Evolutionary conservation across 352 stramenopile genomes (phyloP).

Genomic region (Globisporangium parvum): DNA sequence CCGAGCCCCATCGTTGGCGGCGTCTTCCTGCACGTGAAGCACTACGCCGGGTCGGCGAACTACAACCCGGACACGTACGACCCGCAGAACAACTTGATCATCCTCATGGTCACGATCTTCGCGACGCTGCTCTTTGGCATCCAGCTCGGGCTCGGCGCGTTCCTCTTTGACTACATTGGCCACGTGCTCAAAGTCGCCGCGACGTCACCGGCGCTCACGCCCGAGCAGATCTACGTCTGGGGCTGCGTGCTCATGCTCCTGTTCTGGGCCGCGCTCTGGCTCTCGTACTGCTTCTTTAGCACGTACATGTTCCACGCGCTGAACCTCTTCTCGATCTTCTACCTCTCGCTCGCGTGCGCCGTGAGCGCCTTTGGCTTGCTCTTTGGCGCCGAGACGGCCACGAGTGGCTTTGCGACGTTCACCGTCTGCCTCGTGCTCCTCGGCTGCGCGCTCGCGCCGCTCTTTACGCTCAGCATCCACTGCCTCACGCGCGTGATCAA

Average conservation of each 20-base stretch:
- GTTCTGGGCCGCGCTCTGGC: slow-evolving; percentile 65
- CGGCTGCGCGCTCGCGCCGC: slow-evolving; percentile 54
- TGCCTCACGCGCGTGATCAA: slow-evolving; percentile 81
- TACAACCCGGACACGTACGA: slow-evolving; percentile 81
- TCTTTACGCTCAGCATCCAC: slow-evolving; percentile 81
- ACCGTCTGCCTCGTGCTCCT: slow-evolving; percentile 54
- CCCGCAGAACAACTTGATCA: slow-evolving; percentile 79
- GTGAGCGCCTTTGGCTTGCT: slow-evolving; percentile 62
- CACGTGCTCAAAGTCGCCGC: slow-evolving; percentile 35
- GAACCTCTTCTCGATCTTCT: slow-evolving; percentile 73
- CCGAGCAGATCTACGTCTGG: slow-evolving; percentile 36
- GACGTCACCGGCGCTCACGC: slow-evolving; percentile 11
- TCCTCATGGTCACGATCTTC: slow-evolving; percentile 79
- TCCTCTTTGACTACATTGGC: slow-evolving; percentile 77
- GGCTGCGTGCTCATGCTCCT: slow-evolving; percentile 63
- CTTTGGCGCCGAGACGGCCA: slow-evolving; percentile 33
- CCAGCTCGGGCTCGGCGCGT: slow-evolving; percentile 67
- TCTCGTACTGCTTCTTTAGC: slow-evolving; percentile 73
- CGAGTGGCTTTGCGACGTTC: slow-evolving; percentile 42
- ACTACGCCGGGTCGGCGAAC: slow-evolving; percentile 63
- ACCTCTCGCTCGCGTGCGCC: slow-evolving; percentile 57
- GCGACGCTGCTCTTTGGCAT: slow-evolving; percentile 70
- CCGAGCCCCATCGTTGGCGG: slow-evolving; percentile 73
- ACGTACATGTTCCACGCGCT: slow-evolving; percentile 72
- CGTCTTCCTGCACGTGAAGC: slow-evolving; percentile 78